Percentiles rank a stretch among this genome's conserved stretches.
Evolutionary conservation across 768 basidiomycete species (phyloP).

Genomic region (Dioszegia hungarica): DNA sequence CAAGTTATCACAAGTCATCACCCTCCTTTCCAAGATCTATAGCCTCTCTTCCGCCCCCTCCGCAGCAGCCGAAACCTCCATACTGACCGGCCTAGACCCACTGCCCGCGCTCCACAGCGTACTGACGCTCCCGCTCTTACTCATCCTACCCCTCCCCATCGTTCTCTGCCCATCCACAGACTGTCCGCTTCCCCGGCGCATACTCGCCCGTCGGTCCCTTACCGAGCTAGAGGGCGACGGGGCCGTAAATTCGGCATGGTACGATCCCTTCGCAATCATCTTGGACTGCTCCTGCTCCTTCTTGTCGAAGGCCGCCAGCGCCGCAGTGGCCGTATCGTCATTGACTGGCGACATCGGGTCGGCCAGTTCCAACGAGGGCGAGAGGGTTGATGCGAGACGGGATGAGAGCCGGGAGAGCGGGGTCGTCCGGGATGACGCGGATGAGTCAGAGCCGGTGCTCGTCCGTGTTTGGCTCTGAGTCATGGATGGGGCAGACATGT

Average conservation of each 20-base stretch:
- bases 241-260: conserved; percentile 34
- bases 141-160: conserved; percentile 10
- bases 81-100: conserved; percentile 2
- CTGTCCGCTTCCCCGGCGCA: not conserved
- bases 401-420: conserved; percentile 31
- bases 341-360: conserved; percentile 59
- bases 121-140: conserved; percentile 32
- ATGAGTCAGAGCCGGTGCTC: not conserved
- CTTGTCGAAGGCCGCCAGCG: conserved; percentile 71
- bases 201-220: not conserved
- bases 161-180: not conserved
- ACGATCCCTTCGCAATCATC: conserved; percentile 69
- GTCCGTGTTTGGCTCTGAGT: not conserved
- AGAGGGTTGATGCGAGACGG: conserved; percentile 14
- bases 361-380: conserved; percentile 57
- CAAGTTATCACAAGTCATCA: not conserved
- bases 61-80: not conserved
- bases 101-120: conserved; percentile 32
- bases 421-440: not conserved
- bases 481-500: not conserved
- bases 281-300: conserved; percentile 67
- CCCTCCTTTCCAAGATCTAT: not conserved
- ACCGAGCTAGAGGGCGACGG: not conserved
- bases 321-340: conserved; percentile 71
- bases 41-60: not conserved